These are phyloP conservation scores for Artomyces pyxidatus DNA, from an alignment of 768 basidiomycete species.

Conservation along the genomic window DNA sequence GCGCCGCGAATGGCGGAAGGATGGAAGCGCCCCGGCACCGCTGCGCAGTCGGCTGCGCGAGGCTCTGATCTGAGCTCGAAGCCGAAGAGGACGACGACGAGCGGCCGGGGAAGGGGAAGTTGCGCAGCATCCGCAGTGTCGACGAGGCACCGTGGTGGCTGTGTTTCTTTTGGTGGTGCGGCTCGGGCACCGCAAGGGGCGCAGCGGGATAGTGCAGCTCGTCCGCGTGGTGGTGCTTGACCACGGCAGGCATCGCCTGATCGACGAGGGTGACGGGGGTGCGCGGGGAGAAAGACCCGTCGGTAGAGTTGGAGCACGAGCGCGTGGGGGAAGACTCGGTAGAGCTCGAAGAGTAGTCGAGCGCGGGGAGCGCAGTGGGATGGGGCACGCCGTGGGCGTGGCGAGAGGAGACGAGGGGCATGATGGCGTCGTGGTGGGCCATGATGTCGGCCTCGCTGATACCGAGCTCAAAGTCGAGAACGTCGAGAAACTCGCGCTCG, in stretches of 20 bases:
- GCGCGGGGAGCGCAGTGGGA: not conserved
- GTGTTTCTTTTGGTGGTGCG: slow-evolving; percentile 1
- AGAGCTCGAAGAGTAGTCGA: not conserved
- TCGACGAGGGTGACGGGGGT: slow-evolving; percentile 6
- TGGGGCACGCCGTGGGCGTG: not conserved
- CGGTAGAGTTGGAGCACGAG: slow-evolving; percentile 4
- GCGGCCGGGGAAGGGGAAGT: slow-evolving; percentile 7
- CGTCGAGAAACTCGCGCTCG: slow-evolving; percentile 71
- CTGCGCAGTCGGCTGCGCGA: slow-evolving; percentile 2
- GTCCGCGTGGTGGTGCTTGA: not conserved
- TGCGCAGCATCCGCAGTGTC: slow-evolving; percentile 14
- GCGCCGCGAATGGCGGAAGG: slow-evolving; percentile 9
- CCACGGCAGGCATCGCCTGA: not conserved
- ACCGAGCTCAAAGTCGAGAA: slow-evolving; percentile 65
- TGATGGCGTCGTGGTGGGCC: slow-evolving; percentile 25
- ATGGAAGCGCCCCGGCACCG: slow-evolving; percentile 5
- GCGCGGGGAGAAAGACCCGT: slow-evolving; percentile 10
- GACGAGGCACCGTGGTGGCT: slow-evolving; percentile 3
- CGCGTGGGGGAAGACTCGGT: slow-evolving; percentile 2
- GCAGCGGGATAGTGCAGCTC: not conserved
- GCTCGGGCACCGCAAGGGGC: not conserved
- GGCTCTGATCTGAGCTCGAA: slow-evolving; percentile 1
- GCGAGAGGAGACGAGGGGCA: slow-evolving; percentile 15
- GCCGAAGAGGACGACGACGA: slow-evolving; percentile 7
- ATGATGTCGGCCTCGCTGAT: slow-evolving; percentile 56